phyloP scores from a whole-genome alignment of 2,329 filamentous ascomycete species.

The Verruconis gallopava region DNA sequence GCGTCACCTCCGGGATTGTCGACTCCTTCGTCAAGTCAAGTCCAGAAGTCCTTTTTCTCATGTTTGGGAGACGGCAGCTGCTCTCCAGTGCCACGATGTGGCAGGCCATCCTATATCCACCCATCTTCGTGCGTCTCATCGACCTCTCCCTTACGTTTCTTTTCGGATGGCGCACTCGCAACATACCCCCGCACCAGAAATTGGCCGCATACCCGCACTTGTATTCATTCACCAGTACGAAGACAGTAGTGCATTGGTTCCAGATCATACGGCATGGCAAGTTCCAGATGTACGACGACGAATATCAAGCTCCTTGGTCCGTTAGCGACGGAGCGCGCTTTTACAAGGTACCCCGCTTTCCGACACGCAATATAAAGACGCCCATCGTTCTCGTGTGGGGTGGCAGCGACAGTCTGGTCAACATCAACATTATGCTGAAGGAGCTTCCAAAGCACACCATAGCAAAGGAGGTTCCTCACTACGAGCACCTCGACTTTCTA shows the following conservation, averaged over 20 bases:
- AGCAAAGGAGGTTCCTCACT: slow-evolving; percentile 77
- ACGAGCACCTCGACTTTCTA: slow-evolving; percentile 92
- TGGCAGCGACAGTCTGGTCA: slow-evolving; percentile 83
- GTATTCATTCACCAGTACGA: slow-evolving; percentile 93
- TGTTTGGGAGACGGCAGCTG: slow-evolving; percentile 85
- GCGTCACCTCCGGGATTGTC: slow-evolving; percentile 78
- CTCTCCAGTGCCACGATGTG: slow-evolving; percentile 91
- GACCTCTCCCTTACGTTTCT: slow-evolving; percentile 70
- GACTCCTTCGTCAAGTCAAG: slow-evolving; percentile 89
- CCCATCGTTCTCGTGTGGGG: slow-evolving; percentile 90
- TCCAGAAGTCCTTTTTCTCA: slow-evolving; percentile 79
- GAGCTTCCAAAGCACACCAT: slow-evolving; percentile 77
- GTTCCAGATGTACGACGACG: slow-evolving; percentile 98
- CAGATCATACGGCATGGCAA: slow-evolving; percentile 94
- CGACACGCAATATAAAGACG: slow-evolving; percentile 92
- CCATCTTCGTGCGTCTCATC: slow-evolving; percentile 79
- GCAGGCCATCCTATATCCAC: slow-evolving; percentile 90
- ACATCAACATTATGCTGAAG: slow-evolving; percentile 83
- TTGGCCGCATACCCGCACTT: slow-evolving; percentile 90
- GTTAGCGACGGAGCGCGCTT: slow-evolving; percentile 64
- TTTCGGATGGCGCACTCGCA: slow-evolving; percentile 78
- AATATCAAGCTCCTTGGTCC: slow-evolving; percentile 64
- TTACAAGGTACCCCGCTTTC: slow-evolving; percentile 93
- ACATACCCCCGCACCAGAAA: slow-evolving; percentile 79
- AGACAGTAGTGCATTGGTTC: slow-evolving; percentile 97